Evolutionary conservation across 306 rosid genomes (phyloP), one percentile per base, ranked within the genome.

Genomic region (Prunus campanulata): DNA sequence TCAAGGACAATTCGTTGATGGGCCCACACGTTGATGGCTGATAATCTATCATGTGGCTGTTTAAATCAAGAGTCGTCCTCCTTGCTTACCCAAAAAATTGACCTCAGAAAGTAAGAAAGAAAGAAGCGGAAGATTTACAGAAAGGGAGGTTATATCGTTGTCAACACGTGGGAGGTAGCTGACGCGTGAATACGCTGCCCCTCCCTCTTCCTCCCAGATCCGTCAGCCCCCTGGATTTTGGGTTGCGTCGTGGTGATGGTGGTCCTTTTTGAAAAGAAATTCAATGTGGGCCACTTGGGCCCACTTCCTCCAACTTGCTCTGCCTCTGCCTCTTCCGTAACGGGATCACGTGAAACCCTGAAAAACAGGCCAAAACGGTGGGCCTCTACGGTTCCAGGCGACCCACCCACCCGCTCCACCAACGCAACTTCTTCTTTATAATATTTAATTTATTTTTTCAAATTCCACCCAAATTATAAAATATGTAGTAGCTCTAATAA

Each of bases 151-250:
- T 8, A 27, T 6, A 71, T 83, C 79, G 70, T 24, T 77, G 63
- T 75, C 80, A 80, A 75, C 87, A 83, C 85, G 85, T 78, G 87
- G 82, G 81, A 61, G 71, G 44, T 52, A 66, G 75, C 29, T 72
- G 73, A 80, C 77, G 48, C 75, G 82, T 80, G 83, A 83, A 74
- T 64, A 51, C 61, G 72, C 71, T 76, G 6, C 6, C 70, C 30
- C 48, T 12, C 44, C 44, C 8, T 39, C 44, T 39, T 8, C 44
- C 8, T 39, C 9, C 7, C 48, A 19, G 69, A 35, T 35, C 44
- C 7, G 9, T 39, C 7, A 56, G 25, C 66, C 56, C 68, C 70
- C 30, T 35, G 20, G 22, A 25, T 10, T 4, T 22, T n/a, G 14
- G 27, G 44, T 9, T 51, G 2, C 12, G 54, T n/a, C 22, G 44